Base-by-base conservation (phyloP, 495 filamentous ascomycete genomes). In the Penicillium waksmanii region DNA sequence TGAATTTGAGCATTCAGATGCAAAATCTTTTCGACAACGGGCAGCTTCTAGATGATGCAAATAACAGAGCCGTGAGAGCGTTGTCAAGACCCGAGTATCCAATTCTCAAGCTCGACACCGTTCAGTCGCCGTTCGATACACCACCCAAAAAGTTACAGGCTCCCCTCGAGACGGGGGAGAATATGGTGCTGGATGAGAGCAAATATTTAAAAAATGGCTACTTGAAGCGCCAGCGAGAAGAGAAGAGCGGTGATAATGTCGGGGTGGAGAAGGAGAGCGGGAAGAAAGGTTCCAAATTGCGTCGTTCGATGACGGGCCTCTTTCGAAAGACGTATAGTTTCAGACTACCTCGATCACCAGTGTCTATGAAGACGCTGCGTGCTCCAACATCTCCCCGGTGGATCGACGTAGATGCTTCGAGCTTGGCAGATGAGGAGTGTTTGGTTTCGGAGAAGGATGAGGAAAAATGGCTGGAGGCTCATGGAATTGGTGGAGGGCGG, bases 31-130 rank as follows among this genome's bases (percentile, higher is more conserved):
- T 71, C 40, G 68, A 71, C 36, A 51, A 62, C 17, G 57, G 46
- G n/a, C 34, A 63, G 34, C 38, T 57, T 0, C 31, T 60, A 19
- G 49, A 57, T 52, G 35, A 44, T 7, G 54, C 54, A 5, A 56
- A 40, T 0, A 54, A 46, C 15, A 60, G 51, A 5, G 51, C 63
- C 8, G 17, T 47, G 10, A 51, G 42, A 42, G 57, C 60, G 1
- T 34, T 63, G 8, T 56, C 65, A 2, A 56, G 51, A 49, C 54
- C 58, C 10, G 65, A 66, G 27, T 66, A 68, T 19, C 68, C 68
- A 2, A 33, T 71, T 15, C 48, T 64, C 1, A 65, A 57, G 42
- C 46, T 71, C 43, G 68, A 71, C 35, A 66, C 58, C 7, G 53
- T 49, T 11, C 23, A 51, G 21, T 54, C 61, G 13, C 55, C 65